phyloP scores from a whole-genome alignment of 2,329 filamentous ascomycete species.

The Trichoderma sp. region DNA sequence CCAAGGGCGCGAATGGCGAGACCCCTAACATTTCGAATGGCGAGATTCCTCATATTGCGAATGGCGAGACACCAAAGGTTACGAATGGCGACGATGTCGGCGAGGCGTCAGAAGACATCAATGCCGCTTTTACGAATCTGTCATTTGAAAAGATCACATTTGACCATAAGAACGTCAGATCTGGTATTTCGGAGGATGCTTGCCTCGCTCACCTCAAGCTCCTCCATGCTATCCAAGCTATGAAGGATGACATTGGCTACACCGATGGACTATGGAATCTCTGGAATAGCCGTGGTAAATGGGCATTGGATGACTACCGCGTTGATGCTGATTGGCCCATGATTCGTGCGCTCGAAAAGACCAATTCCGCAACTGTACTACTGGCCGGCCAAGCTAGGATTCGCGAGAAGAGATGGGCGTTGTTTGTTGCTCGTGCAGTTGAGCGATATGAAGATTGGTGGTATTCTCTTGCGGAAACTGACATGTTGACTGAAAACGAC shows the following conservation, averaged over 20 bases:
- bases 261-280: constrained; percentile 68
- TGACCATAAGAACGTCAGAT: background rate
- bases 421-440: constrained; percentile 68
- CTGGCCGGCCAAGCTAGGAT: constrained; percentile 49
- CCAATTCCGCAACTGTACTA: constrained; percentile 35
- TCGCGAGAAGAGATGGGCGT: constrained; percentile 71
- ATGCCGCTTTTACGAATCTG: background rate
- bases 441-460: constrained; percentile 71
- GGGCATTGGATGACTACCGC: constrained; percentile 2
- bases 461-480: constrained; percentile 38
- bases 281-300: constrained; percentile 47
- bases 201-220: constrained; percentile 76
- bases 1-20: background rate
- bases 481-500: constrained; percentile 38
- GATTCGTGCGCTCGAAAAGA: constrained; percentile 25
- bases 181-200: constrained; percentile 42
- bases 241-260: constrained; percentile 68
- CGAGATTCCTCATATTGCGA: background rate
- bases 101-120: background rate
- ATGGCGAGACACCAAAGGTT: background rate
- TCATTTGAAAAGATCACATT: background rate
- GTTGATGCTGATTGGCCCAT: constrained; percentile 15
- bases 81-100: background rate
- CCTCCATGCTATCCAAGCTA: constrained; percentile 64
- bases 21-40: background rate